These are phyloP conservation scores for Fusarium hostae DNA, from an alignment of 2,329 filamentous ascomycete species.

Conservation along the genomic window DNA sequence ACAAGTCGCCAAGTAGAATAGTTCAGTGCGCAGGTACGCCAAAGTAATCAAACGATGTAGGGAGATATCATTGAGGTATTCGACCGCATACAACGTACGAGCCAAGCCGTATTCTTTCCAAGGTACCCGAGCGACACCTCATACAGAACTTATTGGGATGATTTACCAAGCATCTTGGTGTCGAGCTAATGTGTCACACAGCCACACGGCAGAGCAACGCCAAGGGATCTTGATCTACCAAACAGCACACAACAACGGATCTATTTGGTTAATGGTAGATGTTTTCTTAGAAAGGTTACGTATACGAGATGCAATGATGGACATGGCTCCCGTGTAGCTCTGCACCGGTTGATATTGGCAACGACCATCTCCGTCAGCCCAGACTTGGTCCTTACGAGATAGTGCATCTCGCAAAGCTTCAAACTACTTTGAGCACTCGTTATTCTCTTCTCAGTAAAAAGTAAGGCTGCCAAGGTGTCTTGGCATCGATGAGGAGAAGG, in stretches of 20 bases:
- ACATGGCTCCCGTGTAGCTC: not conserved
- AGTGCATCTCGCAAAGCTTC: not conserved
- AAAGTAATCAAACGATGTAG: conserved; percentile 10
- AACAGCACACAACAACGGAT: not conserved
- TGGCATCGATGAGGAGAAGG: conserved; percentile 2
- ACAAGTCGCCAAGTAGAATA: conserved; percentile 22
- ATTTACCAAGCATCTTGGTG: conserved; percentile 24
- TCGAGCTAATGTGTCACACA: conserved; percentile 23
- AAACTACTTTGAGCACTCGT: not conserved
- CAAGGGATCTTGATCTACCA: conserved; percentile 11
- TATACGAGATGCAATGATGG: not conserved
- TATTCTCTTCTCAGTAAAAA: not conserved
- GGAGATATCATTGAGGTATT: not conserved
- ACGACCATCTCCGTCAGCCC: conserved; percentile 21
- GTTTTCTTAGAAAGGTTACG: not conserved
- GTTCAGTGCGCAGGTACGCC: not conserved
- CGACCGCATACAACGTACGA: not conserved
- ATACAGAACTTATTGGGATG: not conserved
- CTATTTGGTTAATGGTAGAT: not conserved
- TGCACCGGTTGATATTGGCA: not conserved
- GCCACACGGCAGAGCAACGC: conserved; percentile 23
- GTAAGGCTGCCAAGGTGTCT: conserved; percentile 5
- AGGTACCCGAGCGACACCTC: not conserved
- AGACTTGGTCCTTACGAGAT: conserved; percentile 1
- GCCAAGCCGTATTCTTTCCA: not conserved